Conservation (phyloP, 2,329 filamentous ascomycete species). For the Emmonsiellopsis sp. region DNA sequence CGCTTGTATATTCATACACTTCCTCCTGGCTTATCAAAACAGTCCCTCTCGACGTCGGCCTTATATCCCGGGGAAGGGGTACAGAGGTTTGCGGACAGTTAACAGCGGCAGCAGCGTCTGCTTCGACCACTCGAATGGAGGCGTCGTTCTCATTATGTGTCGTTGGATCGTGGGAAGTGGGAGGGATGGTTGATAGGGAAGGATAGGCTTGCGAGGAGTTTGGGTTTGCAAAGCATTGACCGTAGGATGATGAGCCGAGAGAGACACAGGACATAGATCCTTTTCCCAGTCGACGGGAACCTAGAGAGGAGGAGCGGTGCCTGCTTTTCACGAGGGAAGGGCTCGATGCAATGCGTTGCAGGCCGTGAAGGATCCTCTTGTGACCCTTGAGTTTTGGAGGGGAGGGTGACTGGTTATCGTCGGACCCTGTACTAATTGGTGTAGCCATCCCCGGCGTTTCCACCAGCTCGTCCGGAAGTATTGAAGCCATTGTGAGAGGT, state of each 20-base stretch:
- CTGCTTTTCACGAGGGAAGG: constrained; percentile 60
- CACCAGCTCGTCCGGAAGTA: constrained; percentile 20
- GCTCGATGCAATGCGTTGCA: constrained; percentile 76
- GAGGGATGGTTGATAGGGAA: constrained; percentile 44
- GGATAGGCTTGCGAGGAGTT: constrained; percentile 49
- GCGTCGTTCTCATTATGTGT: constrained; percentile 45
- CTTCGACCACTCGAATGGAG: constrained; percentile 48
- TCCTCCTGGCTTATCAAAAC: constrained; percentile 5
- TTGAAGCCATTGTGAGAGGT: constrained; percentile 18
- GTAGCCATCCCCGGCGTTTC: constrained; percentile 25
- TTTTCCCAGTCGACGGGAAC: constrained; percentile 55
- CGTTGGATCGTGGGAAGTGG: constrained; percentile 35
- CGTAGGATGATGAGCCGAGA: constrained; percentile 45
- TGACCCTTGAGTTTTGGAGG: constrained; percentile 57
- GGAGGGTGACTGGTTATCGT: constrained; percentile 30
- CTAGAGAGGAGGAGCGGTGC: constrained; percentile 49
- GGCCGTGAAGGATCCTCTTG: constrained; percentile 59
- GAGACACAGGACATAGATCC: constrained; percentile 59
- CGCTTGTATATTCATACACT: constrained; percentile 20
- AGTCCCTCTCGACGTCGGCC: constrained; percentile 34
- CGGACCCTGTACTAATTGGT: constrained; percentile 27
- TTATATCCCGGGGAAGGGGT: constrained; percentile 56
- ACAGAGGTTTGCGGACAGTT: constrained; percentile 41
- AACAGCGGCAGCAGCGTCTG: constrained; percentile 34
- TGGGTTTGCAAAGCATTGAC: constrained; percentile 45